These are phyloP conservation scores for Solanum lycopersicoides DNA, from an alignment of 257 asterid genomes.

Conservation along the genomic window DNA sequence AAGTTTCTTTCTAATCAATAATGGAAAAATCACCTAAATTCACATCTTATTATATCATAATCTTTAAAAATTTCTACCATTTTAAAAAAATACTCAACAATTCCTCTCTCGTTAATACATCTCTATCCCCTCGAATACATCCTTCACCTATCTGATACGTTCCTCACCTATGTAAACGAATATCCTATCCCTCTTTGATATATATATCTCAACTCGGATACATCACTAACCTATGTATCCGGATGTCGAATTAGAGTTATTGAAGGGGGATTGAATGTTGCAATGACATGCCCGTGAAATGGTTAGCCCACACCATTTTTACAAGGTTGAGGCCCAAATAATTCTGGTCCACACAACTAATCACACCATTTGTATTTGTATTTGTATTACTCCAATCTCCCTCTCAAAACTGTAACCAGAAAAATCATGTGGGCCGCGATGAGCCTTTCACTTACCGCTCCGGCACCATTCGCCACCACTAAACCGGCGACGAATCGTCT, in stretches of 20 bases:
- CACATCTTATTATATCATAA: too few species aligned
- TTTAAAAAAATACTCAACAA: too few species aligned
- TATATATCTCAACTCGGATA: too few species aligned
- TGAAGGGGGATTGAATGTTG: too few species aligned
- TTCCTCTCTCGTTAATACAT: too few species aligned
- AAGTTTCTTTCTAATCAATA: not conserved
- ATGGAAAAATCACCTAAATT: not conserved
- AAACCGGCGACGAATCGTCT: not conserved
- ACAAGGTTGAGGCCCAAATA: not conserved
- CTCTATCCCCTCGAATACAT: accelerated
- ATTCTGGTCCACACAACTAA: not conserved
- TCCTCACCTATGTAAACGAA: too few species aligned
- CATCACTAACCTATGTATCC: too few species aligned
- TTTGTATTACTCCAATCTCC: not conserved
- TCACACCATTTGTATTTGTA: not conserved
- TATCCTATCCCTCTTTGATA: too few species aligned
- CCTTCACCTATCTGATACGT: too few species aligned
- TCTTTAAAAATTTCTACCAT: too few species aligned
- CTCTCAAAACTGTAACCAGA: not conserved
- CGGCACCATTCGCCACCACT: not conserved
- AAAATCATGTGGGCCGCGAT: not conserved
- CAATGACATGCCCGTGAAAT: too few species aligned
- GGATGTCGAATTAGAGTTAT: too few species aligned
- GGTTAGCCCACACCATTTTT: not conserved
- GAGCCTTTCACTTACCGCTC: not conserved